Percentiles rank a stretch among this genome's conserved stretches.
These are phyloP conservation scores for Pleomassaria siparia DNA, from an alignment of 2,329 filamentous ascomycete species.

Conservation along the genomic window DNA sequence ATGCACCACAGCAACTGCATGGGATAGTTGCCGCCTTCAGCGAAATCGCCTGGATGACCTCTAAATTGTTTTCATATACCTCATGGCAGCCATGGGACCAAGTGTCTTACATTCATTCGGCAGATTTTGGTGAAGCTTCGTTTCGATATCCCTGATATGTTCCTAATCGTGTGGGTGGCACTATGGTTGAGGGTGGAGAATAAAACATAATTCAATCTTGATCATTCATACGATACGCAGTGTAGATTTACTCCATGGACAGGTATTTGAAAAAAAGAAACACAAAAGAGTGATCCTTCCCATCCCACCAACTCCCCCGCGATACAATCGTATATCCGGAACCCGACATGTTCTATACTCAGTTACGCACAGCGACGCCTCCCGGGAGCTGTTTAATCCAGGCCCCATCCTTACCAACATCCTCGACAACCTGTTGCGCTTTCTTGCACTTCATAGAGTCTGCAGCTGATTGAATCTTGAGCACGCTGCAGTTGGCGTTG, in stretches of 20 bases:
- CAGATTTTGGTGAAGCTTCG: slow-evolving; percentile 5
- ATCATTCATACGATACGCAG: background rate
- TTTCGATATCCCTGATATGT: slow-evolving; percentile 3
- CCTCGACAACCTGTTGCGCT: slow-evolving; percentile 51
- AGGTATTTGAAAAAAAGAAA: background rate
- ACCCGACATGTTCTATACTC: background rate
- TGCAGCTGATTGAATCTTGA: slow-evolving; percentile 31
- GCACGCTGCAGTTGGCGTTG: slow-evolving; percentile 31
- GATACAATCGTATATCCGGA: background rate
- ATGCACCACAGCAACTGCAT: no score
- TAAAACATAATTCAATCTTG: background rate
- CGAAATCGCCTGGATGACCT: no score
- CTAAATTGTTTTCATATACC: no score
- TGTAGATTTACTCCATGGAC: background rate
- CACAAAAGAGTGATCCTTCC: slow-evolving; percentile 3
- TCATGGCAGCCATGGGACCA: no score
- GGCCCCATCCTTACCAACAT: slow-evolving; percentile 38
- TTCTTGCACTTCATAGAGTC: slow-evolving; percentile 31
- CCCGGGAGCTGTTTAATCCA: slow-evolving; percentile 34
- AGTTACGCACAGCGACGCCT: slow-evolving; percentile 18
- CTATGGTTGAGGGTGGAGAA: background rate
- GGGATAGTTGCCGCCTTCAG: no score
- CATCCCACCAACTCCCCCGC: background rate
- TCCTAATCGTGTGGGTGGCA: background rate
- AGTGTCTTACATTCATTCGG: no score